Percentiles rank a stretch among this genome's conserved stretches.
phyloP scores from a whole-genome alignment of 78 protist genomes.

The Dictyostelium citrinum region DNA sequence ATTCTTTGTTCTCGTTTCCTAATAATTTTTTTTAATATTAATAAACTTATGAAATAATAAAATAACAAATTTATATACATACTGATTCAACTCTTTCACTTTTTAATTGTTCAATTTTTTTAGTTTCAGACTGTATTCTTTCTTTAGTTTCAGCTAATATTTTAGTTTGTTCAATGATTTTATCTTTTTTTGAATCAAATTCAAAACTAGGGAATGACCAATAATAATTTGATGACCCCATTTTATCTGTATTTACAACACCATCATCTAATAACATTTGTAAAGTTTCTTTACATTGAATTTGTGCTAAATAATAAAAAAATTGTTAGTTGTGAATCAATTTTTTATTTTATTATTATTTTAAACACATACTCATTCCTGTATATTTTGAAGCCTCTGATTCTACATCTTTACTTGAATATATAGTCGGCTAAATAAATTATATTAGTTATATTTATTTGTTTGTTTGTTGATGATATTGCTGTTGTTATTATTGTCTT shows the following conservation, averaged over 20 bases:
- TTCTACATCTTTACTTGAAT: conserved; percentile 52
- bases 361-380: conserved; percentile 34
- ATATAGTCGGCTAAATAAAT: background rate
- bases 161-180: background rate
- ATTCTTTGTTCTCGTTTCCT: conserved; percentile 41
- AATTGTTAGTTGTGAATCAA: too few species aligned
- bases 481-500: background rate
- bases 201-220: conserved; percentile 65
- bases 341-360: too few species aligned
- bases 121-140: background rate
- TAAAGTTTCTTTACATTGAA: conserved; percentile 26
- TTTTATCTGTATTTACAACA: conserved; percentile 48
- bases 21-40: too few species aligned
- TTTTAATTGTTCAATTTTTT: conserved; percentile 5
- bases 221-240: conserved; percentile 32
- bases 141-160: background rate
- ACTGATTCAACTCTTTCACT: conserved; percentile 23
- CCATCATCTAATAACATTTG: conserved; percentile 38
- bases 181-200: conserved; percentile 1
- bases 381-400: background rate
- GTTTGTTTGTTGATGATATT: too few species aligned
- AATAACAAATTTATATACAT: background rate
- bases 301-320: background rate
- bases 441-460: background rate
- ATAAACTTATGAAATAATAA: background rate